Conservation (phyloP, 441 rosid genomes). For the Arabidopsis lyrata region DNA sequence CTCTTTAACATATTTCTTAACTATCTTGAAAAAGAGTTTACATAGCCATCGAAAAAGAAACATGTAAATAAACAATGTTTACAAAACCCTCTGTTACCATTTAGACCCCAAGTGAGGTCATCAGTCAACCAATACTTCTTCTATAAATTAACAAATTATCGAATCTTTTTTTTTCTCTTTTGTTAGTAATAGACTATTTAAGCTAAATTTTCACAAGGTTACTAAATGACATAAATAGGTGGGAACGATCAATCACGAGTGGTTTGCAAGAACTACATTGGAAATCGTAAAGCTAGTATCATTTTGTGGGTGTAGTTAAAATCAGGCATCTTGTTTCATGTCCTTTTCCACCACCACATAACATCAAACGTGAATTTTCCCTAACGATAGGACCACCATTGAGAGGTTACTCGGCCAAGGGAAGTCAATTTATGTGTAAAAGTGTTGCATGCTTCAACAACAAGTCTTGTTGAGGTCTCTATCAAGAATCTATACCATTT, state of each 20-base stretch:
- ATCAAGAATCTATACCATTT: slow-evolving; percentile 40
- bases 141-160: background rate
- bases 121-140: no score
- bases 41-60: background rate
- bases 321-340: slow-evolving; percentile 19
- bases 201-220: background rate
- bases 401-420: slow-evolving; percentile 11
- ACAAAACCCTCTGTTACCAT: no score
- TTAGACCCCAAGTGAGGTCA: slow-evolving; percentile 12
- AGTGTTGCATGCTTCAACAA: slow-evolving; percentile 34
- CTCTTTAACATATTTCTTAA: background rate
- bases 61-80: background rate
- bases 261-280: slow-evolving; percentile 4
- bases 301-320: slow-evolving; percentile 16
- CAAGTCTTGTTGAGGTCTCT: slow-evolving; percentile 28
- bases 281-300: slow-evolving; percentile 12
- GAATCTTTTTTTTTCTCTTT: background rate
- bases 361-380: slow-evolving; percentile 27
- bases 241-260: slow-evolving; percentile 18
- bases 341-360: slow-evolving; percentile 28
- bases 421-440: slow-evolving; percentile 1
- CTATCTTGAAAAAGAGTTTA: background rate
- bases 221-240: slow-evolving; percentile 2
- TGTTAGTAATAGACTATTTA: background rate
- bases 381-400: slow-evolving; percentile 29